Base-by-base conservation (phyloP, 768 basidiomycete genomes). In the Coprinellus micaceus region DNA sequence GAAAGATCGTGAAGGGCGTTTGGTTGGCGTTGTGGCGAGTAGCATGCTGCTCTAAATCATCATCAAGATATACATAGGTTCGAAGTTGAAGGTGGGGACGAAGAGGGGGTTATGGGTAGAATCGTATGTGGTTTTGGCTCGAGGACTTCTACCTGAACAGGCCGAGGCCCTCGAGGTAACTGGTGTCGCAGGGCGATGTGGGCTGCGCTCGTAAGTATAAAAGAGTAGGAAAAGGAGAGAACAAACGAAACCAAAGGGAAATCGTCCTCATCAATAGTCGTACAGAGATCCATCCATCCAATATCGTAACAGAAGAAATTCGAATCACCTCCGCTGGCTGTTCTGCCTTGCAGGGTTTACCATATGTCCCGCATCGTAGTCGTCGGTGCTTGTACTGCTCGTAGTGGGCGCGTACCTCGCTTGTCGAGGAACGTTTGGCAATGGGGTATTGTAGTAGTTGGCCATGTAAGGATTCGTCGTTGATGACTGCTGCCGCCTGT, bases 281-380 rank as follows among this genome's bases (percentile, higher is more conserved):
- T 47, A 47, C 46, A 47, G 26, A 47, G 25, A 12, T 13, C 22
- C 46, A 43, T 25, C 46, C 33, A 33, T 33, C 29, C 26, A 50
- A 11, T 28, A 13, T 13, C 25, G 46, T 19, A 47, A 22, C 7
- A 47, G 46, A 24, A 13, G 24, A 25, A 28, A 28, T 10, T 26
- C n/a, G n/a, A 1, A 47, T 50, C 48, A 36, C 26, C 48, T 22
- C 26, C 48, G 24, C 26, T 11, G 24, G 24, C 24, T 28, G 15
- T 12, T 21, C 48, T 24, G 24, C 30, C 48, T 50, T 13, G 48
- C 37, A 41, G 56, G 50, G 26, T 51, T 57, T 13, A 57, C 39
- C 56, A 57, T 57, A 11, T 39, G n/a, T 24, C 56, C 56, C 40
- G 49, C 41, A 33, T 57, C 56, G 28, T 51, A 57, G 21, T 57